Percentiles rank a stretch among this genome's conserved stretches.
Evolutionary conservation across 2,329 filamentous ascomycete species (phyloP).

Genomic region (Teratosphaeria gauchensis): DNA sequence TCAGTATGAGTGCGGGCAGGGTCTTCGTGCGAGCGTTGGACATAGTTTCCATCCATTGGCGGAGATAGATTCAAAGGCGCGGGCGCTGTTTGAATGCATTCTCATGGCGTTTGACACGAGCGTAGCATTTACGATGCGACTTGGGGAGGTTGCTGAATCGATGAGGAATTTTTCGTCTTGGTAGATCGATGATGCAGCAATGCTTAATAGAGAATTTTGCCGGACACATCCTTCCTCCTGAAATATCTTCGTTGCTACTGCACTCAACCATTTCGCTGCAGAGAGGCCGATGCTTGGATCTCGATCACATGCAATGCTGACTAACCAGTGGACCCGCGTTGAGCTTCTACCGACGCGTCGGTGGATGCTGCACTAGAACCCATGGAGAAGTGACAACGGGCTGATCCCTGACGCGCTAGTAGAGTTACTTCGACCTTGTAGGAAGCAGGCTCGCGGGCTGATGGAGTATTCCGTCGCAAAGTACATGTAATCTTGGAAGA

Average conservation of each 20-base stretch:
- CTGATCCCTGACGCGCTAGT: not conserved
- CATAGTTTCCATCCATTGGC: not conserved
- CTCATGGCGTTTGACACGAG: not conserved
- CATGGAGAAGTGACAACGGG: not conserved
- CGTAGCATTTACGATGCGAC: not conserved
- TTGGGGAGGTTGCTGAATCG: not conserved
- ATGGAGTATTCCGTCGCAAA: not conserved
- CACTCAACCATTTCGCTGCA: too few relatives aligned
- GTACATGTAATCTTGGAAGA: too few relatives aligned
- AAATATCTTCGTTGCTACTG: not conserved
- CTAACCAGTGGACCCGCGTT: not conserved
- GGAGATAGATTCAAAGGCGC: not conserved
- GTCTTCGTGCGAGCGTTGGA: not conserved
- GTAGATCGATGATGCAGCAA: not conserved
- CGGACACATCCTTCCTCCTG: not conserved
- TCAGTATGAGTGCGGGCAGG: not conserved
- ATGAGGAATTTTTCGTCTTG: not conserved
- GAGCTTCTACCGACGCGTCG: not conserved
- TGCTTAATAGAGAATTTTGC: not conserved
- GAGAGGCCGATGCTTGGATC: too few relatives aligned
- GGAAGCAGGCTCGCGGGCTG: not conserved
- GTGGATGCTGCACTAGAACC: not conserved
- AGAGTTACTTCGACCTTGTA: not conserved
- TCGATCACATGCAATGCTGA: not conserved
- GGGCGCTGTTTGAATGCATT: not conserved